Evolutionary conservation across 2,329 filamentous ascomycete species (phyloP).

Genomic region (Didymella sp.): DNA sequence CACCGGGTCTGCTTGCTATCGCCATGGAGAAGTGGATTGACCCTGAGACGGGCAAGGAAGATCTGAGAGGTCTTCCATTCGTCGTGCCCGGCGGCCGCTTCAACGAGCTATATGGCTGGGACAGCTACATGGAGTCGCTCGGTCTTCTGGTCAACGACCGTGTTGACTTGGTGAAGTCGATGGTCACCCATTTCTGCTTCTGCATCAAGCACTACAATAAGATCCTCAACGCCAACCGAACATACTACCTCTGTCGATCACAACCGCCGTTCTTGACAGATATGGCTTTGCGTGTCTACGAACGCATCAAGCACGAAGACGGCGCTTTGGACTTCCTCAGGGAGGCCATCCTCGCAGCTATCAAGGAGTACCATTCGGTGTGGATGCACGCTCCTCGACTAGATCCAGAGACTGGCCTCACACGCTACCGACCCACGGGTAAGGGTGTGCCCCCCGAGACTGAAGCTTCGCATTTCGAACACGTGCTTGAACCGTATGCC

Average conservation of each 20-base stretch:
- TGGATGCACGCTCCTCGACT: constrained; percentile 78
- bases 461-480: constrained; percentile 83
- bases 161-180: constrained; percentile 85
- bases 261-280: constrained; percentile 97
- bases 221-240: constrained; percentile 94
- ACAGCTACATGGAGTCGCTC: constrained; percentile 97
- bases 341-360: constrained; percentile 82
- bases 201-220: constrained; percentile 98
- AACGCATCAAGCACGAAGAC: constrained; percentile 87
- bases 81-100: constrained; percentile 97
- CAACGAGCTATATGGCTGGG: constrained; percentile 98
- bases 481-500: constrained; percentile 80
- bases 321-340: constrained; percentile 82
- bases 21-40: constrained; percentile 80
- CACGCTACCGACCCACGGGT: constrained; percentile 83
- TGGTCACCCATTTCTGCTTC: constrained; percentile 97
- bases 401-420: constrained; percentile 79
- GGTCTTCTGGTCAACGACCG: constrained; percentile 86
- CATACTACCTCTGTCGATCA: constrained; percentile 92
- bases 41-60: constrained; percentile 70
- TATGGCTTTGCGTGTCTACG: constrained; percentile 93
- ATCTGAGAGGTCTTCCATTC: constrained; percentile 83
- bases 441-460: constrained; percentile 90
- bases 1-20: constrained; percentile 87
- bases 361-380: constrained; percentile 94